These are phyloP conservation scores for Penicillium subrubescens DNA, from an alignment of 495 filamentous ascomycete genomes.

Conservation along the genomic window DNA sequence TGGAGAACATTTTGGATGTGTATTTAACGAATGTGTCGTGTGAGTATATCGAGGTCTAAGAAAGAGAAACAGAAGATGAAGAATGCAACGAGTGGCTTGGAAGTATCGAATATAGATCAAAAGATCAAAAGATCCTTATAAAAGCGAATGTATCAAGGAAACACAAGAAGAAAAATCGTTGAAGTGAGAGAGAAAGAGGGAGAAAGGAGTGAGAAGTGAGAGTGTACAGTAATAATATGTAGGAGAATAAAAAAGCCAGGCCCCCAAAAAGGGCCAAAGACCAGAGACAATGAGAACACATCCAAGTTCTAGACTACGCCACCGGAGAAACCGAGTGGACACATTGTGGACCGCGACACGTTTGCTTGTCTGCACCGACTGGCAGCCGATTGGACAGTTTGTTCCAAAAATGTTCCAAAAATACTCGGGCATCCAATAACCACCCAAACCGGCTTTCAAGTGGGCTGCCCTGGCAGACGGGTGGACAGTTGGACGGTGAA, in stretches of 20 bases:
- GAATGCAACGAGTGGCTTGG: neutral
- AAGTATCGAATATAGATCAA: constrained; percentile 15
- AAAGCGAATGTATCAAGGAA: constrained; percentile 11
- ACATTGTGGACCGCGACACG: constrained; percentile 21
- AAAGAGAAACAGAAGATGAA: neutral
- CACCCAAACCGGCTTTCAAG: neutral
- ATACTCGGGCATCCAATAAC: constrained; percentile 13
- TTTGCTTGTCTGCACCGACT: constrained; percentile 19
- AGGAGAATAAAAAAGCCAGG: constrained; percentile 9
- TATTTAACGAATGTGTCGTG: constrained; percentile 5
- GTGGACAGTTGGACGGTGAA: neutral
- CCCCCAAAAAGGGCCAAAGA: neutral
- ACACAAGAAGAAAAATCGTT: constrained; percentile 12
- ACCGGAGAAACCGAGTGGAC: constrained; percentile 18
- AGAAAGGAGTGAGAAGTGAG: constrained; percentile 5
- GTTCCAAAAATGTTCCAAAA: constrained; percentile 25
- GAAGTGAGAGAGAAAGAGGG: neutral
- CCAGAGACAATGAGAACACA: neutral
- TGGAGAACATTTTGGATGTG: constrained; percentile 35
- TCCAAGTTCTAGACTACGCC: constrained; percentile 26
- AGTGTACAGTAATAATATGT: neutral
- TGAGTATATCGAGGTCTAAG: neutral
- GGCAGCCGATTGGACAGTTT: constrained; percentile 1
- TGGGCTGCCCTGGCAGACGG: neutral
- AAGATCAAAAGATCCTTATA: constrained; percentile 6